Base-by-base conservation (phyloP, 176 grass and related monocot genomes). In the Chloris gayana region DNA sequence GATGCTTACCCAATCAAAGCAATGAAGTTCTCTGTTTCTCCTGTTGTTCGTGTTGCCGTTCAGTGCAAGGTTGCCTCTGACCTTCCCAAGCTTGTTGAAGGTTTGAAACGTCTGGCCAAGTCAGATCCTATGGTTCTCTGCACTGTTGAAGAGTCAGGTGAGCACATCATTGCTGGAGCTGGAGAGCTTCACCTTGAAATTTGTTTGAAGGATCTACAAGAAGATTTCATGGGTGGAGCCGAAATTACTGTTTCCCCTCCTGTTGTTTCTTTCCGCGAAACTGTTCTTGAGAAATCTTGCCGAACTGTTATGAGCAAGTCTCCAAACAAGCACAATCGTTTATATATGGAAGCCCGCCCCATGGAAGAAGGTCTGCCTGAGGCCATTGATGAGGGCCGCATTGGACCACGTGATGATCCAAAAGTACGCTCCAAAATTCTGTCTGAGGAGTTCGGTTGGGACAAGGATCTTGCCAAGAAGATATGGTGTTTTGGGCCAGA, bases 401-500 rank as follows among this genome's bases (percentile, higher is more conserved):
- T 97, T 73, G 93, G 93, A 22, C 91, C 93, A 4, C 86, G 86
- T 31, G 93, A 97, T 67, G 93, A 97, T 64, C 91, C 90, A 0
- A 97, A 97, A 73, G 83, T 87, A 2, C 83, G 90, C 11, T 84
- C 90, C 11, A 93, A 97, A 80, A 89, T 91, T 46, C 80, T 91
- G 0, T 93, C 93, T 15, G 88, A 93, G 39, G 93, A 97, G 73
- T 97, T 89, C 22, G 91, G 91, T 3, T 97, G 93, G 93, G 90
- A 93, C 78, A 93, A 97, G 80, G 93, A 97, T 73, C 85, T 97
- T 24, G 90, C 93, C 26, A 97, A 97, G 93, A 97, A 93, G 76
- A 97, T 97, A 3, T 97, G 93, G 93, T 97, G 93, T 73, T 97
- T 97, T n/a, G 93, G 93, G 41, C 93, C 93, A 31, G 93, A 97